Conservation (phyloP, 2,329 filamentous ascomycete genomes). For the Calonectria henricotiae region DNA sequence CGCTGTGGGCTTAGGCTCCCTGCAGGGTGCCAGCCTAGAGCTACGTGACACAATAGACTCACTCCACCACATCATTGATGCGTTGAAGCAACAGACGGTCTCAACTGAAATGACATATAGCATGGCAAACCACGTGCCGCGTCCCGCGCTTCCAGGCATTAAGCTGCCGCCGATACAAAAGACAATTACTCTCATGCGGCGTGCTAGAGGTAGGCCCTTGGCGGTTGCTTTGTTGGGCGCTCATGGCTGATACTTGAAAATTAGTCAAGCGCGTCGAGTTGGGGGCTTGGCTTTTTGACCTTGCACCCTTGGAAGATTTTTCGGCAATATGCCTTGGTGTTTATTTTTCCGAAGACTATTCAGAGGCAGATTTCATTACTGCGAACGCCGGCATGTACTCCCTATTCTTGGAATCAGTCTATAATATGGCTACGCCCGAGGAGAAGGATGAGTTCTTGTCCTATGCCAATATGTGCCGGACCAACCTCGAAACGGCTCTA, state of each 20-base stretch:
- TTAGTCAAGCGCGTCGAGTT: constrained; percentile 47
- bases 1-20: constrained; percentile 54
- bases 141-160: constrained; percentile 42
- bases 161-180: constrained; percentile 50
- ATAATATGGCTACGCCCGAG: constrained; percentile 28
- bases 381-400: constrained; percentile 55
- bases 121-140: constrained; percentile 44
- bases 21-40: constrained; percentile 53
- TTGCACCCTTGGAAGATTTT: constrained; percentile 53
- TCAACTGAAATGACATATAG: constrained; percentile 50
- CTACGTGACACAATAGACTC: constrained; percentile 58
- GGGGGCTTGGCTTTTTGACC: constrained; percentile 53
- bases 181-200: constrained; percentile 45
- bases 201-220: constrained; percentile 43
- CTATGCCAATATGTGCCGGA: constrained; percentile 49
- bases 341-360: constrained; percentile 56
- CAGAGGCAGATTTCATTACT: constrained; percentile 56
- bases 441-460: constrained; percentile 49
- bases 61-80: constrained; percentile 53
- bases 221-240: background rate
- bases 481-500: constrained; percentile 55
- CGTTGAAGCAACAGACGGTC: constrained; percentile 49
- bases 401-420: constrained; percentile 51
- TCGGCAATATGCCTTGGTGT: constrained; percentile 55
- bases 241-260: background rate